A percentile compares a stretch with the other conserved stretches of the same genome.
phyloP scores from a whole-genome alignment of 805 yeast genomes.

The Pichia nanzhaoensis region DNA sequence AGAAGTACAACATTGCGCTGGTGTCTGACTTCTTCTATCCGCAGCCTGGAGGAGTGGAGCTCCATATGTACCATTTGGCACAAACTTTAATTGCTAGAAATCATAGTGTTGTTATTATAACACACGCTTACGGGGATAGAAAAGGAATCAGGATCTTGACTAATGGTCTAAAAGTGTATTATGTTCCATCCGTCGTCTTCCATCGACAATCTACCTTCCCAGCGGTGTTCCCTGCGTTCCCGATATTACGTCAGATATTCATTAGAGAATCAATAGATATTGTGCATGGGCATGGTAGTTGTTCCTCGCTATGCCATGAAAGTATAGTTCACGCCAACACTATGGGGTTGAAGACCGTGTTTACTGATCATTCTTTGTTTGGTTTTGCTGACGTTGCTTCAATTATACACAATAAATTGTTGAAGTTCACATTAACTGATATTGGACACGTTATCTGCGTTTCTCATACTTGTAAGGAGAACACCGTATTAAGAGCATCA shows the following conservation, averaged over 20 bases:
- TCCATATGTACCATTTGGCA: constrained; percentile 87
- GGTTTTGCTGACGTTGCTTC: constrained; percentile 86
- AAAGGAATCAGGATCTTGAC: constrained; percentile 77
- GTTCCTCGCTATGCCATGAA: constrained; percentile 82
- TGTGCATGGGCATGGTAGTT: constrained; percentile 93
- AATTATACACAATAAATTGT: constrained; percentile 76
- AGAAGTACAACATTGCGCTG: constrained; percentile 34
- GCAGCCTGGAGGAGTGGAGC: constrained; percentile 96
- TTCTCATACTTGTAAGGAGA: constrained; percentile 93
- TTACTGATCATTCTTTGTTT: constrained; percentile 93
- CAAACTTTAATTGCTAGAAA: constrained; percentile 75
- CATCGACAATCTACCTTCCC: constrained; percentile 84
- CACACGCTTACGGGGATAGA: constrained; percentile 83
- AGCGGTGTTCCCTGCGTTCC: constrained; percentile 81
- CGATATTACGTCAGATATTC: constrained; percentile 75
- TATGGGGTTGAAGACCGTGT: constrained; percentile 86
- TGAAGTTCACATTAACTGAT: constrained; percentile 78
- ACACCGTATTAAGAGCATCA: constrained; percentile 82
- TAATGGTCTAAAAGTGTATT: constrained; percentile 89
- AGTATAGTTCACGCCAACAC: constrained; percentile 86
- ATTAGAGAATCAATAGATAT: constrained; percentile 81
- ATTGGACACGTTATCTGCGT: constrained; percentile 95
- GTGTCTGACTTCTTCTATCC: constrained; percentile 97
- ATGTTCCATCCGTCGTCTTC: constrained; percentile 76
- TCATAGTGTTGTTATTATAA: constrained; percentile 77